Evolutionary conservation across 106 monocot genomes (phyloP), one percentile per base, ranked within the genome.

Genomic region (Dioscorea alata): DNA sequence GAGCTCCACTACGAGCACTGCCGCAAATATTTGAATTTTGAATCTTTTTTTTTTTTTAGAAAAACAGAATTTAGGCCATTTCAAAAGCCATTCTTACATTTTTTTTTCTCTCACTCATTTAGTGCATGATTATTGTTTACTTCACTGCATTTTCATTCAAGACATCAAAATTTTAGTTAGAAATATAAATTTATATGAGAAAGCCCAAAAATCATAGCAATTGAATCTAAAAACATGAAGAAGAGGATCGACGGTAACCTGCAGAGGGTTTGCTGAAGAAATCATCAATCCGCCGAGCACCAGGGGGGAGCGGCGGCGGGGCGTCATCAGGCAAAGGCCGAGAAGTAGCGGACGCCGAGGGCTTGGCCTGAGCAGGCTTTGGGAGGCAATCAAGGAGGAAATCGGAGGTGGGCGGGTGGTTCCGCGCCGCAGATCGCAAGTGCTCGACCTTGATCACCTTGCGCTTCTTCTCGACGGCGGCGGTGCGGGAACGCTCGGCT

Each of bases 381-480:
- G 83, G 75, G 48, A 99, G 78, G 53, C 79, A 92, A 63, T 99
- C 97, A 22, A 89, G 79, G 57, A 99, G 87, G 71, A 99, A 99
- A 22, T 90, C 89, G 17, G 80, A 60, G 17, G 84, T 89, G 0
- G 97, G 89, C 2, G 68, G 66, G 74, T 97, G 97, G 15, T 22
- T 71, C 1, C 73, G 75, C 9, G 71, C 85, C 33, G 97, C 97
- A 59, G 79, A 50, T 23, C 87, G 19, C 42, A 99, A 57, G 51
- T 93, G 81, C 2, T 84, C 92, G 48, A 80, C 25, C 58, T 71
- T 81, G 66, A 99, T 66, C 54, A 57, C 69, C 57, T 69, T 80
- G 59, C 86, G 77, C 77, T 75, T 81, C 56, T 77, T 81, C 42
- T 20, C 49, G 4, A 75, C 16, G 21, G 87, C 86, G 4, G 69